Evolutionary conservation across 2,329 filamentous ascomycete species (phyloP).

Genomic region (Alternaria solani): DNA sequence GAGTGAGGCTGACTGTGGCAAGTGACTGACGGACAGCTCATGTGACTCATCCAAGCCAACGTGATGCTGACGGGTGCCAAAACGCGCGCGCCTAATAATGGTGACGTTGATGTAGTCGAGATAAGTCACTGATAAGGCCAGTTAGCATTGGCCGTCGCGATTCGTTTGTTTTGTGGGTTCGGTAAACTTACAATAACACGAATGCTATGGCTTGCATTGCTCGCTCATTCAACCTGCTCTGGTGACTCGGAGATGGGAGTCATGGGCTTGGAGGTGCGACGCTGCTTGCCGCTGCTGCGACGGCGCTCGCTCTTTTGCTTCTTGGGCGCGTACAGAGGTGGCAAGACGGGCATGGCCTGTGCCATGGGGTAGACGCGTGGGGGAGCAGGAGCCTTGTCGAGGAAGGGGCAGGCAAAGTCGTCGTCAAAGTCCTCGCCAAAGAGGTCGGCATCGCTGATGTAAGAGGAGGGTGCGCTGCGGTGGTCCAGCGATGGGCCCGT

Average conservation of each 20-base stretch:
- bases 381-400: conserved; percentile 52
- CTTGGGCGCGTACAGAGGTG: conserved; percentile 51
- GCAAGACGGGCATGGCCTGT: conserved; percentile 49
- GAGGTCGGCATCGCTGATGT: conserved; percentile 54
- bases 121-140: conserved; percentile 10
- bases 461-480: conserved; percentile 50
- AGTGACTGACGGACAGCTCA: conserved; percentile 8
- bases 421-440: conserved; percentile 51
- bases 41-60: conserved; percentile 17
- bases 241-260: conserved; percentile 53
- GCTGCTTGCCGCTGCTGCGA: conserved; percentile 52
- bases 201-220: conserved; percentile 1
- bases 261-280: conserved; percentile 53
- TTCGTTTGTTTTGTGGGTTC: not conserved
- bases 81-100: conserved; percentile 17
- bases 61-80: too few relatives aligned
- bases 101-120: conserved; percentile 21
- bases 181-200: conserved; percentile 15
- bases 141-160: conserved; percentile 10
- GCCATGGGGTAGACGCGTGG: conserved; percentile 48
- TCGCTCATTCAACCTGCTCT: conserved; percentile 49
- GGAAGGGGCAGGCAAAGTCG: conserved; percentile 42
- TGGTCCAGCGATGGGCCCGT: conserved; percentile 48
- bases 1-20: conserved; percentile 5
- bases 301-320: conserved; percentile 53